Base-by-base conservation (phyloP, 1,284 basidiomycete genomes). In the Schizophyllum commune region DNA sequence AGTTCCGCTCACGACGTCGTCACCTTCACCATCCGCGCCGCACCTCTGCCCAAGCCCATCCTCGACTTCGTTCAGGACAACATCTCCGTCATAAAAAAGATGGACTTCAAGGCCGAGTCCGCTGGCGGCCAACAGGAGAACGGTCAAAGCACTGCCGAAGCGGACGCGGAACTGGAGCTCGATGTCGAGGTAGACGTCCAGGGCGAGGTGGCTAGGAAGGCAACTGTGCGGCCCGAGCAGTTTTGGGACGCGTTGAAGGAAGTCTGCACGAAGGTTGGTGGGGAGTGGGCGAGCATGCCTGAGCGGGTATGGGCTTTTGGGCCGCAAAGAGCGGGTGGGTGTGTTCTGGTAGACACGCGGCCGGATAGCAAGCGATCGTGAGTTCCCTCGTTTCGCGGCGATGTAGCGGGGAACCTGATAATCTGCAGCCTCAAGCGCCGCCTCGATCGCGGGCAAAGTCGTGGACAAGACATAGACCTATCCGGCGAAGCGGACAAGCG, bases 221-320 rank as follows among this genome's bases (percentile, higher is more conserved):
- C 89, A 11, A 87, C 79, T 11, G 81, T 92, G 54, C 81, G 77
- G 59, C 80, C 86, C 0, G 89, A 91, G 59, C 82, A 92, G 58
- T 98, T 97, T 72, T 98, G 95, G 94, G 71, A 74, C 4, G 78
- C 80, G 53, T 76, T 98, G 6, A 77, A 82, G n/a, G 78, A 79
- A 8, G 79, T 86, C 32, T 91, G 92, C 66, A 75, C 79, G 54
- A 79, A 83, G 61, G 85, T 79, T 3, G 95, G 94, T 2, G 82
- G 85, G 2, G 94, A 98, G 65, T 98, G 96, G 95, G 74, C 73
- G 2, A 83, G 83, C 57, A 71, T 95, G 7, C 19, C 53, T 11
- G 89, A 94, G 57, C 82, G 78, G 60, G 83, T 97, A 1, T 96
- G 94, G 91, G 85, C 92, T 15, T 96, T 98, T 73, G 97, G 97